Evolutionary conservation across 1,139 yeast species (phyloP).

Genomic region (Suhomyces ambrosiae): DNA sequence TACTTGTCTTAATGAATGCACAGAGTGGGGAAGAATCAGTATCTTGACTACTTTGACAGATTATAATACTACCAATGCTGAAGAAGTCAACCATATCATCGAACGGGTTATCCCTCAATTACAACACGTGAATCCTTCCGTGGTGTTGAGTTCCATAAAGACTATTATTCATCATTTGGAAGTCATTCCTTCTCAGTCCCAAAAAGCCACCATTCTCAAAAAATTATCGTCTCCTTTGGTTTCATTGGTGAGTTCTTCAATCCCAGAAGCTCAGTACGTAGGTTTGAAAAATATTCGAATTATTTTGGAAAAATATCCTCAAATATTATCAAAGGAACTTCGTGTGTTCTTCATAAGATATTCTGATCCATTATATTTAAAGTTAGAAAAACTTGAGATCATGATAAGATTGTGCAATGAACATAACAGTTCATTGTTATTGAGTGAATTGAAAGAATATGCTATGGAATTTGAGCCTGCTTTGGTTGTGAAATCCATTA

Average conservation of each 20-base stretch:
- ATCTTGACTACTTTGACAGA: constrained; percentile 81
- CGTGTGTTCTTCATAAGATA: constrained; percentile 92
- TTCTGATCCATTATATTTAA: constrained; percentile 91
- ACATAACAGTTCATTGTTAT: constrained; percentile 64
- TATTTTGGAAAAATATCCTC: constrained; percentile 86
- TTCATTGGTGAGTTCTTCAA: constrained; percentile 78
- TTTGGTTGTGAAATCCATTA: constrained; percentile 78
- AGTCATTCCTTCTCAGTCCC: constrained; percentile 39
- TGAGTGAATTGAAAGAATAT: constrained; percentile 88
- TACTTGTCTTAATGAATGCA: constrained; percentile 89
- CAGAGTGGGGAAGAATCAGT: constrained; percentile 98
- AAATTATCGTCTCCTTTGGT: constrained; percentile 92
- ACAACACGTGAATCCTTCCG: constrained; percentile 97
- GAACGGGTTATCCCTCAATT: constrained; percentile 93
- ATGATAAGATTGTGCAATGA: constrained; percentile 81
- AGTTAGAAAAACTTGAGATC: constrained; percentile 89
- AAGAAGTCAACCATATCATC: constrained; percentile 82
- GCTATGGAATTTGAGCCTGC: constrained; percentile 94
- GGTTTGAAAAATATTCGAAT: constrained; percentile 91
- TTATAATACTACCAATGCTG: constrained; percentile 54
- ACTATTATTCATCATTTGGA: constrained; percentile 75
- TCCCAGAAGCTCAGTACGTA: constrained; percentile 95
- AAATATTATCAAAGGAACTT: constrained; percentile 73
- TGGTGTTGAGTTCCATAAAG: constrained; percentile 84
- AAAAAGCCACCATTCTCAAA: constrained; percentile 50